Percentiles rank a stretch among this genome's conserved stretches.
Conservation (phyloP, 2,329 filamentous ascomycete genomes). For the Parafenestella ontariensis region DNA sequence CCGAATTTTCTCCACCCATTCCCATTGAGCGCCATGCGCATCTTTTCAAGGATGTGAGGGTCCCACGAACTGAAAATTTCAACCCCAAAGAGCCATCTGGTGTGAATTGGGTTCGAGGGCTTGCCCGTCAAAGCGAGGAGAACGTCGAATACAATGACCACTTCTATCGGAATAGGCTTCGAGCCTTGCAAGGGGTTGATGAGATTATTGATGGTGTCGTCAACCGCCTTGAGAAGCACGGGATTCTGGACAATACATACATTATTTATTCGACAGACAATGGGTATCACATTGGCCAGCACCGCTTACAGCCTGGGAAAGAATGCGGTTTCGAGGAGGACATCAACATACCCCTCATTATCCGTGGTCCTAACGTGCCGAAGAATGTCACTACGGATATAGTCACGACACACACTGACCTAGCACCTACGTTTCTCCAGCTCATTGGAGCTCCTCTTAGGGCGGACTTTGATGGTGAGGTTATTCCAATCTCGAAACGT, state of each 20-base stretch:
- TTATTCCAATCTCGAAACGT: conserved; percentile 39
- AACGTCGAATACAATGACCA: conserved; percentile 60
- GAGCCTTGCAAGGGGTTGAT: conserved; percentile 61
- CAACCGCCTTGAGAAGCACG: conserved; percentile 49
- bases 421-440: conserved; percentile 49
- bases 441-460: conserved; percentile 36
- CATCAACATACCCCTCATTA: conserved; percentile 49
- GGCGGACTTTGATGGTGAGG: conserved; percentile 44
- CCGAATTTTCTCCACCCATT: conserved; percentile 50
- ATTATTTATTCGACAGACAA: conserved; percentile 52
- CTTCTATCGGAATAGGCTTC: conserved; percentile 58
- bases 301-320: conserved; percentile 51
- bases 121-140: conserved; percentile 50
- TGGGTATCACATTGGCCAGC: conserved; percentile 51
- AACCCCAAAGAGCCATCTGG: conserved; percentile 64
- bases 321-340: conserved; percentile 50
- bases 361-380: conserved; percentile 48
- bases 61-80: conserved; percentile 70
- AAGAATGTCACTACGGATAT: conserved; percentile 35
- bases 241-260: conserved; percentile 57
- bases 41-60: conserved; percentile 64
- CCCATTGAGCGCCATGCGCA: conserved; percentile 65
- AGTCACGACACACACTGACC: conserved; percentile 50
- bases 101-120: conserved; percentile 54
- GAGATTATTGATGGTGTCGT: conserved; percentile 60